Evolutionary conservation across 2,329 filamentous ascomycete genomes (phyloP).

Genomic region (Xylaria sp.): DNA sequence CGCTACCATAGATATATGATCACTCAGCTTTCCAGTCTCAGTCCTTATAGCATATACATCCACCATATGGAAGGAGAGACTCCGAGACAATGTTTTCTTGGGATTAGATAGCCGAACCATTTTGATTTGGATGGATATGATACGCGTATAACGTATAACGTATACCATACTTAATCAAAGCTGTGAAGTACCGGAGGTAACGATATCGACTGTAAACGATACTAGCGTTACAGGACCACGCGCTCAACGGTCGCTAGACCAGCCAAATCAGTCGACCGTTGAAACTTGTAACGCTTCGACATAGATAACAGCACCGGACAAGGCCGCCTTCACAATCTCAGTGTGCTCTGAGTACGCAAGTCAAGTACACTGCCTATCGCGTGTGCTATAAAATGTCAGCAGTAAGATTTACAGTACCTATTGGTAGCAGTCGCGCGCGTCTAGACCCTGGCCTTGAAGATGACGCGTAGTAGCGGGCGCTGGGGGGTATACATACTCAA

Average conservation of each 20-base stretch:
- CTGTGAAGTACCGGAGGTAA: too few species aligned
- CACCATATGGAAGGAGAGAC: conserved; percentile 16
- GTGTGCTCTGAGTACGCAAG: neutral
- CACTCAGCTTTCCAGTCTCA: neutral
- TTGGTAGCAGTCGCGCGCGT: conserved; percentile 24
- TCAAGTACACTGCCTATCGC: neutral
- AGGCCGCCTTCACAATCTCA: neutral
- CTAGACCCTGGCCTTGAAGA: conserved; percentile 18
- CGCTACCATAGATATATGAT: conserved; percentile 13
- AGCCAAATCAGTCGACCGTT: conserved; percentile 14
- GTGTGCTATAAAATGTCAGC: neutral
- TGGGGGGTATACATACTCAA: conserved; percentile 8
- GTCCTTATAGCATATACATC: too few species aligned
- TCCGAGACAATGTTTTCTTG: conserved; percentile 8
- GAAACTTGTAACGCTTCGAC: conserved; percentile 12
- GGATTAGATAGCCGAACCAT: conserved; percentile 20
- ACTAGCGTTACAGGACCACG: conserved; percentile 15
- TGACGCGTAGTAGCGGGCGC: conserved; percentile 10
- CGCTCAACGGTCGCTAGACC: conserved; percentile 25
- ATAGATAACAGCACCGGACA: conserved; percentile 4
- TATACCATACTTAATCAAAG: too few species aligned
- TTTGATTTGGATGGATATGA: conserved; percentile 12
- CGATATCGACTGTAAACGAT: conserved; percentile 7
- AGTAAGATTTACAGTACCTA: conserved; percentile 5
- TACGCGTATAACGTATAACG: too few species aligned